Conservation (phyloP, 805 yeast species). For the Cyberlindnera mississippiensis region DNA sequence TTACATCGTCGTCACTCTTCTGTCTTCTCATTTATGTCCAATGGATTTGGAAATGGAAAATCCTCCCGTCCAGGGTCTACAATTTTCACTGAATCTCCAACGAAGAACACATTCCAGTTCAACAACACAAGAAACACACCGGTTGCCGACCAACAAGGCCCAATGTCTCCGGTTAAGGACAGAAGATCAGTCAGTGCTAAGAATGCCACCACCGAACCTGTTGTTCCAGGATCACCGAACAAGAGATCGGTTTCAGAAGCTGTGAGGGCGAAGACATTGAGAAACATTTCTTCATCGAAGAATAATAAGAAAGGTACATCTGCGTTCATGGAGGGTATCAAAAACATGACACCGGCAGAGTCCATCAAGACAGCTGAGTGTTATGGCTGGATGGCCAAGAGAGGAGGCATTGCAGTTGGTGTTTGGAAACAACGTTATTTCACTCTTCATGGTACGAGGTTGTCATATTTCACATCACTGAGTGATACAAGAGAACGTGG, state of each 20-base stretch:
- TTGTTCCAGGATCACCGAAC: slow-evolving; percentile 16
- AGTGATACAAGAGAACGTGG: slow-evolving; percentile 87
- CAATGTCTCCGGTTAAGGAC: slow-evolving; percentile 28
- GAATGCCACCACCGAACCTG: slow-evolving; percentile 27
- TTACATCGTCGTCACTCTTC: slow-evolving; percentile 59
- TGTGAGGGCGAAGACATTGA: slow-evolving; percentile 46
- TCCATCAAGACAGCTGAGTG: slow-evolving; percentile 71
- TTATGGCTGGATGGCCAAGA: slow-evolving; percentile 96
- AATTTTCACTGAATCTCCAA: slow-evolving; percentile 12
- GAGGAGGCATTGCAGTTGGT: slow-evolving; percentile 80
- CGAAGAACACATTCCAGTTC: slow-evolving; percentile 11
- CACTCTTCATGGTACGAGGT: slow-evolving; percentile 85
- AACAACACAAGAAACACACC: neutral
- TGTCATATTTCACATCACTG: slow-evolving; percentile 79
- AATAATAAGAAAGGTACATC: slow-evolving; percentile 62
- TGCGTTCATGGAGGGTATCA: slow-evolving; percentile 86
- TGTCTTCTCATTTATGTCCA: slow-evolving; percentile 45
- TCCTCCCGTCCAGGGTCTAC: slow-evolving; percentile 17
- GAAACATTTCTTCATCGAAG: slow-evolving; percentile 43
- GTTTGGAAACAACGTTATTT: slow-evolving; percentile 87
- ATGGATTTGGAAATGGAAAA: slow-evolving; percentile 9
- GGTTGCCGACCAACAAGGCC: slow-evolving; percentile 9
- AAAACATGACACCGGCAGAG: slow-evolving; percentile 67
- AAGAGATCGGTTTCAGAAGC: slow-evolving; percentile 49
- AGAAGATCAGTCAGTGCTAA: slow-evolving; percentile 52